Evolutionary conservation across 225 moss, liverwort and hornwort genomes (phyloP).

Genomic region (Bryum argenteum): DNA sequence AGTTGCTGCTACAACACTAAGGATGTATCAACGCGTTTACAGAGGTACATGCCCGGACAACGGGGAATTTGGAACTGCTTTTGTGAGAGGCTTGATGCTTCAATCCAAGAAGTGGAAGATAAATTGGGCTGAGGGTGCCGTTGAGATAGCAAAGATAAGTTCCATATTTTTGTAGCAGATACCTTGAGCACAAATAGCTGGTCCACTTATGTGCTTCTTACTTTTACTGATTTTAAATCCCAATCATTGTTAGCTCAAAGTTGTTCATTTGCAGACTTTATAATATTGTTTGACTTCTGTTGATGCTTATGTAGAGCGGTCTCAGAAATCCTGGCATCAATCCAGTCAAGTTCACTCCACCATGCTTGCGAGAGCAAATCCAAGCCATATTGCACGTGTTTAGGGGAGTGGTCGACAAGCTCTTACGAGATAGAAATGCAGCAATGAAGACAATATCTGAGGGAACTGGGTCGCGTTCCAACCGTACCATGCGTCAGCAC

Average conservation of each 20-base stretch:
- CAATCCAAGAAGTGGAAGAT: conserved; percentile 17
- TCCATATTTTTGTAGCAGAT: not conserved
- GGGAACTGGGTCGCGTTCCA: not conserved
- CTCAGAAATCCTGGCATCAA: not conserved
- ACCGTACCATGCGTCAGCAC: conserved; percentile 1
- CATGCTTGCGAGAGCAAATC: too few species aligned
- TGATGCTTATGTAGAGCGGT: not conserved
- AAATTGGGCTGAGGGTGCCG: conserved; percentile 9
- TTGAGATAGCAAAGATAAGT: conserved; percentile 10
- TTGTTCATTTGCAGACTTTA: too few species aligned
- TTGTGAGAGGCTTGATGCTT: conserved; percentile 24
- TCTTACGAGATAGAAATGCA: not conserved
- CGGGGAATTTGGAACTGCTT: conserved; percentile 3
- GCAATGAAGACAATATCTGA: not conserved
- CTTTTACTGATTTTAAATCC: not conserved
- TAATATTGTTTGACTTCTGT: not conserved
- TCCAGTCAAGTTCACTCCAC: not conserved
- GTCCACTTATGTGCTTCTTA: not conserved
- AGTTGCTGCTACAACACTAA: too few species aligned
- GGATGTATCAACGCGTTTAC: not conserved
- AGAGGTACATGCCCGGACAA: not conserved
- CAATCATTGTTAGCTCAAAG: not conserved
- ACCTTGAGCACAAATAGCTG: not conserved
- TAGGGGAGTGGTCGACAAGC: conserved; percentile 1
- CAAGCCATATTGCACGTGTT: not conserved